Evolutionary conservation across 768 basidiomycete species (phyloP).

Genomic region (Porphyrellus cyaneotinctus): DNA sequence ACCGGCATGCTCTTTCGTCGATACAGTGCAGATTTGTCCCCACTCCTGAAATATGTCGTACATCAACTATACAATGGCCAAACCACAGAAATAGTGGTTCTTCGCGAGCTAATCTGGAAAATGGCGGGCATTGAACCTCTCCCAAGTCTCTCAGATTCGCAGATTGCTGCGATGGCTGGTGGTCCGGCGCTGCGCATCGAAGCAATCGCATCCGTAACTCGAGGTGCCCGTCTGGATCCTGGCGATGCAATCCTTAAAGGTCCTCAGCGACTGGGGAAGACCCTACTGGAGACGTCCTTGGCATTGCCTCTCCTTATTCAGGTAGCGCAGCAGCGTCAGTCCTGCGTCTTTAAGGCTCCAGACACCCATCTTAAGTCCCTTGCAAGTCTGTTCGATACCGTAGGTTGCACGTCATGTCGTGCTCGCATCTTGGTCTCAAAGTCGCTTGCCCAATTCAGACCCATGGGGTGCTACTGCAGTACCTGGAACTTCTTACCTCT

Average conservation of each 20-base stretch:
- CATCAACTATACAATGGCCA: constrained; percentile 84
- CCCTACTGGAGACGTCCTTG: constrained; percentile 62
- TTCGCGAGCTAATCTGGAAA: constrained; percentile 91
- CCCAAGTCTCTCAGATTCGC: constrained; percentile 82
- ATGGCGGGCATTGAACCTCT: constrained; percentile 94
- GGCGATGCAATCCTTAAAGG: constrained; percentile 61
- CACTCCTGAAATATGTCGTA: constrained; percentile 84
- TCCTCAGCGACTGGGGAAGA: constrained; percentile 62
- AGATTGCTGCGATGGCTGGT: constrained; percentile 87
- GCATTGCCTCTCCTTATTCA: constrained; percentile 89
- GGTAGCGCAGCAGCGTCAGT: constrained; percentile 86
- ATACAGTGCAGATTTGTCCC: constrained; percentile 78
- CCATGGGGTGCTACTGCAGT: constrained; percentile 90
- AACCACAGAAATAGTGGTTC: constrained; percentile 82
- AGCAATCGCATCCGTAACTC: constrained; percentile 73
- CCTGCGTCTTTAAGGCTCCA: constrained; percentile 69
- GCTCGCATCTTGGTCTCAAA: constrained; percentile 18
- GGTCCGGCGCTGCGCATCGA: constrained; percentile 85
- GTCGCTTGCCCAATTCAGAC: constrained; percentile 48
- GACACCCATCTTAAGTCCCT: constrained; percentile 83
- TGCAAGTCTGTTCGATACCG: constrained; percentile 84
- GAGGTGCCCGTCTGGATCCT: constrained; percentile 70
- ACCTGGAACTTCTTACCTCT: constrained; percentile 80
- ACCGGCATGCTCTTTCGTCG: constrained; percentile 88
- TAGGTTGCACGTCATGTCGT: constrained; percentile 40